Percentiles rank a stretch among this genome's conserved stretches.
phyloP scores from a whole-genome alignment of 179 eudicot species.

The Actinidia chinensis region DNA sequence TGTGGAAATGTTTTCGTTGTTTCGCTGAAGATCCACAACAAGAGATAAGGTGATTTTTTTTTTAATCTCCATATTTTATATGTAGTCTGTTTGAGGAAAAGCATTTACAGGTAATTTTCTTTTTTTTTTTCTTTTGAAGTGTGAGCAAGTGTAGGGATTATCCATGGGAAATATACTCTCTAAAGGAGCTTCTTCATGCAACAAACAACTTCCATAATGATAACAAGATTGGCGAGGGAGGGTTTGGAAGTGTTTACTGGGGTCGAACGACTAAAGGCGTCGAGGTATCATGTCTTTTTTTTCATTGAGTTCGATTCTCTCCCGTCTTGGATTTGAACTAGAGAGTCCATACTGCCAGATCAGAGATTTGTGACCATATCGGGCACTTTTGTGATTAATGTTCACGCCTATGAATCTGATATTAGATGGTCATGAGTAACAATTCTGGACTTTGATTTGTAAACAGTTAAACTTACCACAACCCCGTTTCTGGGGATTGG shows the following conservation, averaged over 20 bases:
- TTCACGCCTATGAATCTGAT: too few relatives aligned
- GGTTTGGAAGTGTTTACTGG: slow-evolving; percentile 56
- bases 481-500: too few relatives aligned
- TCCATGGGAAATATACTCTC: slow-evolving; percentile 50
- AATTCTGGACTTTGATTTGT: too few relatives aligned
- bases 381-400: too few relatives aligned
- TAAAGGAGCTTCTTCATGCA: slow-evolving; percentile 46
- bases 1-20: slow-evolving; percentile 30
- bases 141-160: slow-evolving; percentile 31
- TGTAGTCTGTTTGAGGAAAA: neutral
- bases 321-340: too few relatives aligned
- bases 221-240: slow-evolving; percentile 54
- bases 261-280: slow-evolving; percentile 48
- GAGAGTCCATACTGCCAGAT: neutral
- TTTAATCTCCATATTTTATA: neutral
- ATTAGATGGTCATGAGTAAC: too few relatives aligned
- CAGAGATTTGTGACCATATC: too few relatives aligned
- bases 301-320: too few relatives aligned
- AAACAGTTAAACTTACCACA: too few relatives aligned
- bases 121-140: slow-evolving; percentile 11
- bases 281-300: slow-evolving; percentile 30
- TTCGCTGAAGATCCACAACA: slow-evolving; percentile 2
- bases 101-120: neutral
- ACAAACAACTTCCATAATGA: slow-evolving; percentile 46
- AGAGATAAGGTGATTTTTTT: slow-evolving; percentile 20